Evolutionary conservation across 345 rosid genomes (phyloP).

Genomic region (Salix viminalis): DNA sequence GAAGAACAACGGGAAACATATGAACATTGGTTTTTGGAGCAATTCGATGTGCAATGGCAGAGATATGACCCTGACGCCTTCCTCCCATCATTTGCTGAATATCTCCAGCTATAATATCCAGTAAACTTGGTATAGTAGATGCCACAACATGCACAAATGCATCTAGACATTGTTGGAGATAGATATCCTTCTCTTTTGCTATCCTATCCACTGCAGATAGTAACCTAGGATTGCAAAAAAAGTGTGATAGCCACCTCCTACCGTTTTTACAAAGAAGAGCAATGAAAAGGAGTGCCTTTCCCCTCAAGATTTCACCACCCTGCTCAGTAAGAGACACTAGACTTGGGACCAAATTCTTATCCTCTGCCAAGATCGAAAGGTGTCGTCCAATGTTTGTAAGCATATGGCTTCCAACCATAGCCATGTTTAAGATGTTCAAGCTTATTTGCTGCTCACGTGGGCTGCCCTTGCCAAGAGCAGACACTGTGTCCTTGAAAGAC

Average conservation of each 20-base stretch:
- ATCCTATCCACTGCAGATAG: constrained; percentile 78
- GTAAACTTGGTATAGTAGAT: constrained; percentile 62
- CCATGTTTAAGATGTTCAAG: constrained; percentile 80
- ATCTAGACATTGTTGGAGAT: constrained; percentile 66
- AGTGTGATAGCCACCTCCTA: constrained; percentile 78
- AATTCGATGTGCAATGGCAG: constrained; percentile 57
- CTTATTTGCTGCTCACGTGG: constrained; percentile 91
- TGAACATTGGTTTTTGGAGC: constrained; percentile 62
- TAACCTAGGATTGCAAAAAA: constrained; percentile 71
- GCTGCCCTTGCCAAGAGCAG: constrained; percentile 74
- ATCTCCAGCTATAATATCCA: constrained; percentile 69
- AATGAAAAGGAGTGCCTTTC: constrained; percentile 71
- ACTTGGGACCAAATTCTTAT: constrained; percentile 67
- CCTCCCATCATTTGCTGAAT: constrained; percentile 84
- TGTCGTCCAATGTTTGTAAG: constrained; percentile 71
- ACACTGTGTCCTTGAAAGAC: constrained; percentile 69
- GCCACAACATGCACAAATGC: constrained; percentile 64
- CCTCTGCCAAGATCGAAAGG: constrained; percentile 67
- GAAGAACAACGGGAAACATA: constrained; percentile 78
- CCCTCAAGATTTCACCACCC: constrained; percentile 78
- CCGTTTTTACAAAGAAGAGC: constrained; percentile 85
- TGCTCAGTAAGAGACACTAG: constrained; percentile 81
- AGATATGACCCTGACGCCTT: constrained; percentile 68
- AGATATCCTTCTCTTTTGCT: constrained; percentile 83
- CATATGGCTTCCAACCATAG: constrained; percentile 74